Percentiles rank a stretch among this genome's conserved stretches.
phyloP scores from a whole-genome alignment of 31 red algal genomes.

The Bonnemaisonia californica region DNA sequence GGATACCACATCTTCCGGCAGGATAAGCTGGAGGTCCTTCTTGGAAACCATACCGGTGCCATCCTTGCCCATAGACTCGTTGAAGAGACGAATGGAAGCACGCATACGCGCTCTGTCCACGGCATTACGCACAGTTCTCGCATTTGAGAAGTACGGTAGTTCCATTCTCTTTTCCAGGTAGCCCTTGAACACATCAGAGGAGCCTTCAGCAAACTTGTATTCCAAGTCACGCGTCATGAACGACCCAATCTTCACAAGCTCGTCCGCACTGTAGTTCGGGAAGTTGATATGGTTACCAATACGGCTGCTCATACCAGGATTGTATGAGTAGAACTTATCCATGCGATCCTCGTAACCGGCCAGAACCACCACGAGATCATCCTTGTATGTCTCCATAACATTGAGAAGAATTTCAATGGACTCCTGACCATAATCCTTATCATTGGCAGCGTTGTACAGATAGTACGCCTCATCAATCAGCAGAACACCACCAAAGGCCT shows the following conservation, averaged over 20 bases:
- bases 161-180: constrained; percentile 97
- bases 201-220: constrained; percentile 72
- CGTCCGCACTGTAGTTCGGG: constrained; percentile 91
- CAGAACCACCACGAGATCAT: constrained; percentile 92
- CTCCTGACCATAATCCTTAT: constrained; percentile 98
- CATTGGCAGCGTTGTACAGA: constrained; percentile 97
- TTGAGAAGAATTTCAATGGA: constrained; percentile 98
- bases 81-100: constrained; percentile 94
- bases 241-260: constrained; percentile 93
- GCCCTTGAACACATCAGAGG: constrained; percentile 54
- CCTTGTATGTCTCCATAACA: constrained; percentile 94
- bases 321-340: constrained; percentile 94
- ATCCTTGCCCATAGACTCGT: constrained; percentile 71
- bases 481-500: constrained; percentile 95
- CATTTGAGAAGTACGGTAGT: constrained; percentile 99
- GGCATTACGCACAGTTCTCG: constrained; percentile 95
- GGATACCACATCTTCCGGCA: constrained; percentile 77
- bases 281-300: constrained; percentile 98
- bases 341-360: constrained; percentile 98
- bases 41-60: constrained; percentile 82
- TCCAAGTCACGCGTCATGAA: constrained; percentile 83
- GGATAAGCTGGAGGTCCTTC: constrained; percentile 81
- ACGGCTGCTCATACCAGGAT: constrained; percentile 96
- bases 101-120: constrained; percentile 98
- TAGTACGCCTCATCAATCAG: constrained; percentile 99